phyloP scores from a whole-genome alignment of 352 stramenopile species.

The Plasmopara muralis region DNA sequence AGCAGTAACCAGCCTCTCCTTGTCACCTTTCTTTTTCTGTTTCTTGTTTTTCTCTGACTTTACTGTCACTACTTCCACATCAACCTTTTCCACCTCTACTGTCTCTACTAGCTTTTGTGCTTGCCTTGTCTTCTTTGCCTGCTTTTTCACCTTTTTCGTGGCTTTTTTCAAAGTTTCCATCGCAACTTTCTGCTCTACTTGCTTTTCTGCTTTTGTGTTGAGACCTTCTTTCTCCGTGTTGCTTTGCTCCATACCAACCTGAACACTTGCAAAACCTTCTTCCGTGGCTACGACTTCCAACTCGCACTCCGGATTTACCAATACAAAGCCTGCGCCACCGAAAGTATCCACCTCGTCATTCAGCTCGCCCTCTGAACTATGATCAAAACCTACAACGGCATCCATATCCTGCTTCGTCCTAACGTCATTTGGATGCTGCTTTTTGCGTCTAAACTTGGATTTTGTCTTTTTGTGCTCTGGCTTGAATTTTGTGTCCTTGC shows the following conservation, averaged over 20 bases:
- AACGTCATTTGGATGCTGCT: conserved; percentile 26
- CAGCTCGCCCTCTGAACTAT: conserved; percentile 22
- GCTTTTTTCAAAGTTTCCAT: conserved; percentile 7
- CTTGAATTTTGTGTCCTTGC: conserved; percentile 14
- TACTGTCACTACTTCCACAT: conserved; percentile 1
- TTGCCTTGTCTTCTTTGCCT: conserved; percentile 19
- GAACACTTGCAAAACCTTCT: conserved; percentile 19
- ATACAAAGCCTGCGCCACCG: conserved; percentile 28
- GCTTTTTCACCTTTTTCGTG: conserved; percentile 25
- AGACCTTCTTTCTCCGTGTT: conserved; percentile 17
- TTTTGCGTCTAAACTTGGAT: conserved; percentile 12
- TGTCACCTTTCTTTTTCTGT: conserved; percentile 5
- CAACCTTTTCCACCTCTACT: conserved; percentile 2
- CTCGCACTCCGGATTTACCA: conserved; percentile 37
- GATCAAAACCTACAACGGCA: conserved; percentile 21
- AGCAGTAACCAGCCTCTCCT: not conserved
- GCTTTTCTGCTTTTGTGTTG: conserved; percentile 4
- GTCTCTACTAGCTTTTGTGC: conserved; percentile 20
- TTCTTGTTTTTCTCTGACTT: conserved; percentile 15
- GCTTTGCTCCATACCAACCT: not conserved
- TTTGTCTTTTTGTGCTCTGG: conserved; percentile 15
- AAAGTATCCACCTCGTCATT: conserved; percentile 22
- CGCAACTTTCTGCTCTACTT: not conserved
- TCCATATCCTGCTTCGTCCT: conserved; percentile 30
- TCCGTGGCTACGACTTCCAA: conserved; percentile 31